Conservation (phyloP, 768 basidiomycete genomes). For the Leucosporidium yakuticum region DNA sequence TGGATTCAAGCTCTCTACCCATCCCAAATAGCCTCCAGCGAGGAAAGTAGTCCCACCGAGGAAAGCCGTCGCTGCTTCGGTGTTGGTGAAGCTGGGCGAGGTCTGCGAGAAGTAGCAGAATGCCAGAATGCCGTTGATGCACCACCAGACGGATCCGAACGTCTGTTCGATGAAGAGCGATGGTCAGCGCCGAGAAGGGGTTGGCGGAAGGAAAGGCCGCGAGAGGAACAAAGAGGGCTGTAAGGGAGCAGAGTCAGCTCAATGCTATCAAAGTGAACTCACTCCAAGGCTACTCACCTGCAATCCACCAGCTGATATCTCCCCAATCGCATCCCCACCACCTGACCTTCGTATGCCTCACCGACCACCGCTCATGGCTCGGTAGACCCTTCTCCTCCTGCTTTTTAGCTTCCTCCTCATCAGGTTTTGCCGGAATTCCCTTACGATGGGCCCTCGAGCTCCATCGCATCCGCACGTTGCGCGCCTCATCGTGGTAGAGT, state of each 20-base stretch:
- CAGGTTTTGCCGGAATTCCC: conserved; percentile 5
- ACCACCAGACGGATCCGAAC: conserved; percentile 34
- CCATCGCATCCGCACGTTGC: conserved; percentile 11
- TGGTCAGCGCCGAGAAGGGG: not conserved
- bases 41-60: conserved; percentile 31
- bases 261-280: not conserved
- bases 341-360: not conserved
- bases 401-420: too few relatives aligned
- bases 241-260: not conserved
- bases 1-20: conserved; percentile 32
- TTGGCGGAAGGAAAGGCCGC: not conserved
- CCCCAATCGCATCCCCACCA: conserved; percentile 7
- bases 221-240: not conserved
- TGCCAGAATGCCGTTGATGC: conserved; percentile 28
- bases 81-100: conserved; percentile 9
- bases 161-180: not conserved
- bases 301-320: conserved; percentile 28
- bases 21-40: conserved; percentile 31
- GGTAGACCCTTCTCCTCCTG: not conserved
- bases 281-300: not conserved
- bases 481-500: not conserved
- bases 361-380: too few relatives aligned
- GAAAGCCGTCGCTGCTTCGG: conserved; percentile 29
- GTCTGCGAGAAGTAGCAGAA: conserved; percentile 29
- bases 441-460: conserved; percentile 9